Percentiles rank a stretch among this genome's conserved stretches.
phyloP scores from a whole-genome alignment of 2,329 filamentous ascomycete species.

The Macrophomina phaseolina region DNA sequence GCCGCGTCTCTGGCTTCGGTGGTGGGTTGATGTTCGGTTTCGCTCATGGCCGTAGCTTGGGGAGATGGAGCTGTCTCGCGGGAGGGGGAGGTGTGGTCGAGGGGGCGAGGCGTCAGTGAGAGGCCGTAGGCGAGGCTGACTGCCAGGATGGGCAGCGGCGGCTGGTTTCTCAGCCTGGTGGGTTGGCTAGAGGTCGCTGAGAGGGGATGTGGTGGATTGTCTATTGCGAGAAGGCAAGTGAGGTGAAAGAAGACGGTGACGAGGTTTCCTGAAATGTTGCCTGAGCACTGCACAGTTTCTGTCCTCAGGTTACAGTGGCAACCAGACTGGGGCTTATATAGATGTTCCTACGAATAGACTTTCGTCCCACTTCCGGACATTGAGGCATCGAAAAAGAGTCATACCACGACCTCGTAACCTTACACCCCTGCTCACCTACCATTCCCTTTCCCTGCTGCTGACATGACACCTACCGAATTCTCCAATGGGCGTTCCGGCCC shows the following conservation, averaged over 20 bases:
- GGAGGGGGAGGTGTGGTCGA: background rate
- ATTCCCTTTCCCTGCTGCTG: background rate
- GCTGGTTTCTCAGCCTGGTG: background rate
- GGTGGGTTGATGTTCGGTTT: background rate
- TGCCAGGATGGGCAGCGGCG: background rate
- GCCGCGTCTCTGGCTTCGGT: background rate
- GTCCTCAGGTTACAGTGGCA: background rate
- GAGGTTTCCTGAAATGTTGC: background rate
- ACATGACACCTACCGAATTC: background rate
- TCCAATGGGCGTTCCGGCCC: background rate
- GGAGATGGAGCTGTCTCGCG: background rate
- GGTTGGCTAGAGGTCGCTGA: background rate
- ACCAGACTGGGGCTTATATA: background rate
- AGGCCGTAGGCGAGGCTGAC: conserved; percentile 11
- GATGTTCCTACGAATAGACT: background rate
- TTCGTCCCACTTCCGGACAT: background rate
- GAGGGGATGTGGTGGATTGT: background rate
- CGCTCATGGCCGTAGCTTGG: background rate
- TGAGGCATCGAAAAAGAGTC: background rate
- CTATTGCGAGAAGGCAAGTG: background rate
- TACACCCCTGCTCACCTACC: background rate
- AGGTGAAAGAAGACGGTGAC: background rate
- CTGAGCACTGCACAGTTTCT: background rate
- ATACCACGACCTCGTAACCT: background rate
- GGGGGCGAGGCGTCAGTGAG: background rate